Base-by-base conservation (phyloP, 805 yeast species). In the Blastobotrys chiropterorum region DNA sequence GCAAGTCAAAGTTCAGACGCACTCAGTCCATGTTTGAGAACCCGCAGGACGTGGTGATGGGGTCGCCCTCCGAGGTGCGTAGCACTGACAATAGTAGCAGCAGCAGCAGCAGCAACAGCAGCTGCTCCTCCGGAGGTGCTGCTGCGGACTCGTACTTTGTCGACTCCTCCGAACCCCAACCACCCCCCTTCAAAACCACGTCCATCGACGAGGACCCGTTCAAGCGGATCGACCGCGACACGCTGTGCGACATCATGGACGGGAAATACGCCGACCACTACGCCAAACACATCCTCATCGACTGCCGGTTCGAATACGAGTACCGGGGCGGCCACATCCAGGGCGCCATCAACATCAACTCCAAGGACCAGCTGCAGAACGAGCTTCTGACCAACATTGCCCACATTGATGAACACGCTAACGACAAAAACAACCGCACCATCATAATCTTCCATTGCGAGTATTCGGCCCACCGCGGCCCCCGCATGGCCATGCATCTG, bases 221-320 rank as follows among this genome's bases (percentile, higher is more conserved):
- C 48, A 86, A 88, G 21, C 75, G 92, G 52, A 85, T 86, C 57
- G 75, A 72, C 53, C 83, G 77, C 48, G 75, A 70, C 49, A 82
- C 82, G 53, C 72, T 82, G 66, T 76, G 76, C 60, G 76, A 72
- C 46, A 77, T 85, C 45, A 66, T 86, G 52, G 79, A 76, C 52
- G 87, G 88, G 46, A 57, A 77, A 63, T 69, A 74, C 70, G 57
- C 67, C 14, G 67, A 74, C 19, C 70, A 70, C 48, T 89, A 82
- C 61, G 81, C 81, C 54, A 78, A 79, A 34, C 69, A 78, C 41
- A 59, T 78, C 5, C 72, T 94, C 15, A 73, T 94, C 7, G 99
- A 94, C 69, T 90, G 98, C 65, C 79, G 99, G 50, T 94, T 94
- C 64, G 88, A 83, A 60, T 92, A 92, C 71, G 99, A 94, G 68